phyloP scores from a whole-genome alignment of 768 basidiomycete genomes.

The Dioszegia crocea region DNA sequence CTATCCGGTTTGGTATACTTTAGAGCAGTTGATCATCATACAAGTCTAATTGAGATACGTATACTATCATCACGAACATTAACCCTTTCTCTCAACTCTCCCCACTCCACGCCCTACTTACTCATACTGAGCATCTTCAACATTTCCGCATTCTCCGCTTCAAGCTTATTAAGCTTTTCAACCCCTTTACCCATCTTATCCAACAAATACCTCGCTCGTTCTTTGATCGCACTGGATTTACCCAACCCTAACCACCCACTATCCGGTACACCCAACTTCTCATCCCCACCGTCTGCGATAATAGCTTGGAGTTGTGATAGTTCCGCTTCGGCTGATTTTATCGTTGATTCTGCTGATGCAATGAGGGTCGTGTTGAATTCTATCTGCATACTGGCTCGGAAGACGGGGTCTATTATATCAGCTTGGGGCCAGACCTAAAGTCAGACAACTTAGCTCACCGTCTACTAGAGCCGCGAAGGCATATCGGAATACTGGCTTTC shows the following conservation, averaged over 20 bases:
- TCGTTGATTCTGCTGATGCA: constrained; percentile 58
- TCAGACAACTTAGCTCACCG: constrained; percentile 55
- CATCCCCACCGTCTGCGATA: constrained; percentile 53
- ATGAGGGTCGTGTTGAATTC: constrained; percentile 61
- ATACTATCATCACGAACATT: neutral
- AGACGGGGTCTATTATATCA: constrained; percentile 60
- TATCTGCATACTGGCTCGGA: constrained; percentile 76
- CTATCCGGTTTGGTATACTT: neutral
- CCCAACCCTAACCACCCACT: constrained; percentile 22
- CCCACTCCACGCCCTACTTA: neutral
- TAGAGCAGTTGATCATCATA: no score
- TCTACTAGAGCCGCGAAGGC: constrained; percentile 77
- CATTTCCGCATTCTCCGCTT: constrained; percentile 60
- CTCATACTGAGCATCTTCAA: constrained; percentile 24
- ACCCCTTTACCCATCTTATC: constrained; percentile 70
- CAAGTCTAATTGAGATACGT: neutral
- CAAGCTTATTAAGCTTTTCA: constrained; percentile 65
- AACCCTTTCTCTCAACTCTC: no score
- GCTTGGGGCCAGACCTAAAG: neutral
- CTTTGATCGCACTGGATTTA: constrained; percentile 53
- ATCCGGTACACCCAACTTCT: constrained; percentile 52
- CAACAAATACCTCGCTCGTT: constrained; percentile 64
- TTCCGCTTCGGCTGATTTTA: constrained; percentile 73
- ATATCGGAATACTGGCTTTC: constrained; percentile 81
- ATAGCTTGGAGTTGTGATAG: constrained; percentile 66